phyloP scores from a whole-genome alignment of 495 filamentous ascomycete genomes.

The Aspergillus sclerotioniger region DNA sequence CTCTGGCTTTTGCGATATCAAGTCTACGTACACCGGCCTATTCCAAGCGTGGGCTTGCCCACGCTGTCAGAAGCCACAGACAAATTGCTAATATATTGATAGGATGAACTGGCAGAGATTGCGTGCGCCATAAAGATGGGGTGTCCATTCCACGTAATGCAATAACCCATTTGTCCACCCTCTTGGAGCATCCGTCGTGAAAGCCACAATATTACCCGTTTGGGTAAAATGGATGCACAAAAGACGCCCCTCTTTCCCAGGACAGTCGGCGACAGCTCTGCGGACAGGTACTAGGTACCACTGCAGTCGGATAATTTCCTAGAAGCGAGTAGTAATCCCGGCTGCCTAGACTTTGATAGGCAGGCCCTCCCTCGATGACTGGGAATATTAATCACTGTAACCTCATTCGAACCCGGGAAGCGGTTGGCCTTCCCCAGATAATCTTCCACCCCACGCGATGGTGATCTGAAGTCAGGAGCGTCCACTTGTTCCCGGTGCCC shows the following conservation, averaged over 20 bases:
- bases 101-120: background rate
- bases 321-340: background rate
- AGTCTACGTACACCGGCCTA: background rate
- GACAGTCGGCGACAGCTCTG: background rate
- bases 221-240: background rate
- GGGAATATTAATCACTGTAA: slow-evolving; percentile 15
- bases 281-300: background rate
- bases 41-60: background rate
- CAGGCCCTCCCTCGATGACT: slow-evolving; percentile 3
- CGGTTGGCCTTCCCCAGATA: slow-evolving; percentile 20
- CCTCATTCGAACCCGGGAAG: slow-evolving; percentile 13
- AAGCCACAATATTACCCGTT: background rate
- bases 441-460: slow-evolving; percentile 24
- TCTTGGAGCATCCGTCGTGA: too few relatives aligned
- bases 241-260: background rate
- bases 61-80: too few relatives aligned
- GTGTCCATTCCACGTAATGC: too few relatives aligned
- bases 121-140: background rate
- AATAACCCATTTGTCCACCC: too few relatives aligned
- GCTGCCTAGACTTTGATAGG: background rate
- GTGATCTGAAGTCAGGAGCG: slow-evolving; percentile 15
- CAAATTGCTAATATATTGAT: background rate
- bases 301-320: background rate
- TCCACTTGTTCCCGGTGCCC: background rate
- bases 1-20: slow-evolving; percentile 5